These are phyloP conservation scores for Solanum infundibuliforme DNA, from an alignment of 257 asterid species.

Conservation along the genomic window DNA sequence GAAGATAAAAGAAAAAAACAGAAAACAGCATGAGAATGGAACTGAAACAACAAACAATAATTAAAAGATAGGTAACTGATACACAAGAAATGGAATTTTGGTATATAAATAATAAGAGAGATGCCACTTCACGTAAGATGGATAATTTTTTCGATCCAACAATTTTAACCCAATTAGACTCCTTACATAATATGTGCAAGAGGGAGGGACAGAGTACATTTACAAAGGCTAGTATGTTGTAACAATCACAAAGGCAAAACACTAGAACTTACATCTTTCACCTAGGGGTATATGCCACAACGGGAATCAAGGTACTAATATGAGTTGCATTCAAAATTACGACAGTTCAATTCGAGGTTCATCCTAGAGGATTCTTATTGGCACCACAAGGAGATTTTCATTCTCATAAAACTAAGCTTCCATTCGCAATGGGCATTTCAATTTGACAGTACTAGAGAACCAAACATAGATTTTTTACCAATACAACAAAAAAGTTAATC, in stretches of 20 bases:
- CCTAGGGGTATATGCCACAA: background rate
- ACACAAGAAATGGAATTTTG: background rate
- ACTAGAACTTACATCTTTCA: background rate
- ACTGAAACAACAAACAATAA: background rate
- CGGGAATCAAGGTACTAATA: background rate
- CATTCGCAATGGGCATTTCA: background rate
- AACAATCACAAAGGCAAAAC: background rate
- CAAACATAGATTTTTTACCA: background rate
- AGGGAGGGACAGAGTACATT: background rate
- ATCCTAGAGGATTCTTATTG: background rate
- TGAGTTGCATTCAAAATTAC: background rate
- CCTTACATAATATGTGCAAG: background rate
- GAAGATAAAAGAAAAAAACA: slow-evolving; percentile 5
- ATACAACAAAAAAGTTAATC: background rate
- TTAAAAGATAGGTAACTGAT: background rate
- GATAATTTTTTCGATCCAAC: background rate
- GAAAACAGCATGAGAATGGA: slow-evolving; percentile 11
- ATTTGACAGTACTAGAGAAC: background rate
- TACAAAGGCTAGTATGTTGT: background rate
- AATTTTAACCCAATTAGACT: background rate
- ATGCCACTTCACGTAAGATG: background rate
- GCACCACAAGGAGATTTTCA: background rate
- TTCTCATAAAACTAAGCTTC: background rate
- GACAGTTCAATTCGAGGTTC: background rate
- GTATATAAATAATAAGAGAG: background rate